Conservation (phyloP, 176 grass and related monocot genomes). For the Poa pratensis region DNA sequence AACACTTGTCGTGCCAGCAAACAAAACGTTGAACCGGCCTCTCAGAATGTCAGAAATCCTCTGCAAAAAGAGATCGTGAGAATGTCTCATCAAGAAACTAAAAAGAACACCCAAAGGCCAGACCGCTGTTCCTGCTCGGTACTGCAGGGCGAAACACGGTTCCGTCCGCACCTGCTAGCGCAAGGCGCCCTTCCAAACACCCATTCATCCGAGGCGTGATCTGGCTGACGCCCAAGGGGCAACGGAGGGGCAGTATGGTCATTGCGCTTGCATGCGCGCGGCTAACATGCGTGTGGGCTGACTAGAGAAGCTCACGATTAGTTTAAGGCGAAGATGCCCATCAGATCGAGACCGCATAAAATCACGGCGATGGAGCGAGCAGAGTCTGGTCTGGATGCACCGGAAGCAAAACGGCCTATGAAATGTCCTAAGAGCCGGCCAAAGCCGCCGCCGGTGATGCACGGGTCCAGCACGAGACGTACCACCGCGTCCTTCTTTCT, state of each 20-base stretch:
- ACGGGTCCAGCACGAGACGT: not conserved
- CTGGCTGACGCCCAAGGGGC: not conserved
- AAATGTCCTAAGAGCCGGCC: not conserved
- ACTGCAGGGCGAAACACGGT: too few species aligned
- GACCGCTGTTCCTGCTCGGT: not conserved
- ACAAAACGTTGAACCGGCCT: not conserved
- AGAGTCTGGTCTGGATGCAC: conserved; percentile 5
- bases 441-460: not conserved
- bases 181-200: too few species aligned
- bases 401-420: not conserved
- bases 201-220: not conserved
- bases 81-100: not conserved
- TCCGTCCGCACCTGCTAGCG: too few species aligned
- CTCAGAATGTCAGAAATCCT: not conserved
- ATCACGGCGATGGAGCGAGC: not conserved
- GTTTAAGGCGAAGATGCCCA: too few species aligned
- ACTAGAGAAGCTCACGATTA: not conserved
- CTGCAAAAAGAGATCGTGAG: not conserved
- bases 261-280: not conserved
- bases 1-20: not conserved
- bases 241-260: not conserved
- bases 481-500: not conserved
- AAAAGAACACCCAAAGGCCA: not conserved
- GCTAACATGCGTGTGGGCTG: conserved; percentile 6
- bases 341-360: not conserved